Percentiles rank a stretch among this genome's conserved stretches.
Evolutionary conservation across 371 early-diverging fungal genomes (phyloP).

Genomic region (Apophysomyces elegans): DNA sequence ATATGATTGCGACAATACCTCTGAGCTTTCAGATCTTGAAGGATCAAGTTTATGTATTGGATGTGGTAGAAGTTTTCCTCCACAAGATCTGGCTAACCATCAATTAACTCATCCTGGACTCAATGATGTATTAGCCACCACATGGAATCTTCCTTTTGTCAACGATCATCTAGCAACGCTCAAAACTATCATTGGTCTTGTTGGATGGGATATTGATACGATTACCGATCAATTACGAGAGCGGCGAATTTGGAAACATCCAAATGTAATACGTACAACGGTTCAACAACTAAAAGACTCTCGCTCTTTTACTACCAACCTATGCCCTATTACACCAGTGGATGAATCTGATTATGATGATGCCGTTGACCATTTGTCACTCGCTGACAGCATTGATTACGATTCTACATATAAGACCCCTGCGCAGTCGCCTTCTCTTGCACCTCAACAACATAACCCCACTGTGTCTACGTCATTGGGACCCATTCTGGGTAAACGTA

Average conservation of each 20-base stretch:
- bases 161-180: no score
- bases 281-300: neutral
- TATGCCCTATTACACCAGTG: neutral
- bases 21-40: neutral
- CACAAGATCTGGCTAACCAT: neutral
- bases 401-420: neutral
- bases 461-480: neutral
- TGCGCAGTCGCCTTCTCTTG: neutral
- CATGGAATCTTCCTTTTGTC: neutral
- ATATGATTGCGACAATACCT: neutral
- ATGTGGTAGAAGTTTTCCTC: neutral
- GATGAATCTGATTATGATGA: conserved; percentile 3
- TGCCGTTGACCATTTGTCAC: neutral
- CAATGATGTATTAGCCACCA: neutral
- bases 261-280: neutral
- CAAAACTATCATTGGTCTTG: neutral
- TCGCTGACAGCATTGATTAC: neutral
- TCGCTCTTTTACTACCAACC: neutral
- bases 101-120: neutral
- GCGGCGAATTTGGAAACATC: neutral
- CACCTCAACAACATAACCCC: neutral
- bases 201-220: no score
- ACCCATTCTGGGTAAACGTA: neutral
- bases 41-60: neutral
- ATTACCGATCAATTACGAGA: no score